phyloP scores from a whole-genome alignment of 352 stramenopile species.

The Phytopythium delawarense region DNA sequence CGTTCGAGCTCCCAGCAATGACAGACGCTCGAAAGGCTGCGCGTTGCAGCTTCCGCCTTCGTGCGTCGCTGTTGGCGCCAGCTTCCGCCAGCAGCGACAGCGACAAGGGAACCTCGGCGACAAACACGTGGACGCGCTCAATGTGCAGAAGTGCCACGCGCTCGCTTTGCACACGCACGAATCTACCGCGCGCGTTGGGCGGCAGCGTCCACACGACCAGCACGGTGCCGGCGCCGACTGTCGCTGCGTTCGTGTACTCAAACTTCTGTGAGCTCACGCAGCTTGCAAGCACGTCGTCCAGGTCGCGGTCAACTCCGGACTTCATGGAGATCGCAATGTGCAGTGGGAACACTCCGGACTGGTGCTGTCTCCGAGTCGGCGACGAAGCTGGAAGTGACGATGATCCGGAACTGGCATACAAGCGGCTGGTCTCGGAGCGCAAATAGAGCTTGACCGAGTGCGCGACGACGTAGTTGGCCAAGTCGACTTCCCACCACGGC shows the following conservation, averaged over 20 bases:
- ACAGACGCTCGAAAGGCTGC: constrained; percentile 55
- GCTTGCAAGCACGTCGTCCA: constrained; percentile 52
- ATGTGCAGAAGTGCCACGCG: constrained; percentile 46
- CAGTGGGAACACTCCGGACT: constrained; percentile 36
- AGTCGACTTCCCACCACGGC: constrained; percentile 53
- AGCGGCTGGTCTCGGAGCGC: constrained; percentile 28
- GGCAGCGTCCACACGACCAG: constrained; percentile 43
- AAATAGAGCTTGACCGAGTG: constrained; percentile 47
- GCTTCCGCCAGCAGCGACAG: constrained; percentile 16
- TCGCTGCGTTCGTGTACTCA: constrained; percentile 15
- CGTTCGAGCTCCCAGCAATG: constrained; percentile 18
- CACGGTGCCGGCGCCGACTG: constrained; percentile 3
- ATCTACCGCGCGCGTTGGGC: constrained; percentile 47
- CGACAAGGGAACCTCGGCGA: constrained; percentile 19
- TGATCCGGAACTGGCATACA: constrained; percentile 17
- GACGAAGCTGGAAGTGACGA: constrained; percentile 4
- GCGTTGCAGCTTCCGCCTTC: constrained; percentile 38
- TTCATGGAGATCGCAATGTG: constrained; percentile 66
- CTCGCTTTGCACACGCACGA: constrained; percentile 56
- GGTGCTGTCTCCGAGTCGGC: not conserved
- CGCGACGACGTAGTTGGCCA: constrained; percentile 45
- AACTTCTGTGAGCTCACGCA: constrained; percentile 39
- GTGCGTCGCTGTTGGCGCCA: constrained; percentile 8
- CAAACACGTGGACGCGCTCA: constrained; percentile 52
- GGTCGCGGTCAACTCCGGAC: constrained; percentile 45